Evolutionary conservation across 2,329 filamentous ascomycete species (phyloP).

Genomic region (Fusarium pseudograminearum): DNA sequence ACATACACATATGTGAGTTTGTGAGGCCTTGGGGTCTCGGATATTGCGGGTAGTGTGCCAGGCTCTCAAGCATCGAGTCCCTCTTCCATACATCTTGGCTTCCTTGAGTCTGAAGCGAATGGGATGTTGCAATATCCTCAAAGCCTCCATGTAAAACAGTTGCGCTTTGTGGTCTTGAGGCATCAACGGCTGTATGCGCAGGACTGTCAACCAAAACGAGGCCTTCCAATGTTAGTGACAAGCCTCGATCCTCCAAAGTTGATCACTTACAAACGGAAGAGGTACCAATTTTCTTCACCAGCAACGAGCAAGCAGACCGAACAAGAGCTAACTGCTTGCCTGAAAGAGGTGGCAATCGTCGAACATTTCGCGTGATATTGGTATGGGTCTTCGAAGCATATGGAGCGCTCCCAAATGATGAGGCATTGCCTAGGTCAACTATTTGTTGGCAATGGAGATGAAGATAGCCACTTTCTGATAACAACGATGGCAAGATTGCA

Average conservation of each 20-base stretch:
- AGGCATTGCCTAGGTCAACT: neutral
- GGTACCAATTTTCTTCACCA: rapidly evolving
- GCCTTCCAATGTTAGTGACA: rapidly evolving
- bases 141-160: neutral
- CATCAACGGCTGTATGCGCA: rapidly evolving
- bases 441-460: conserved; percentile 1
- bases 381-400: neutral
- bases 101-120: rapidly evolving
- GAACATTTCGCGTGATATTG: neutral
- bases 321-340: neutral
- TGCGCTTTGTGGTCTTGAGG: rapidly evolving
- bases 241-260: rapidly evolving
- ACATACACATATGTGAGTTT: rapidly evolving
- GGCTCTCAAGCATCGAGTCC: neutral
- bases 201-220: rapidly evolving
- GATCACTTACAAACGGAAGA: rapidly evolving
- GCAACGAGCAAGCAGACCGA: neutral
- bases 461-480: neutral
- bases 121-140: neutral
- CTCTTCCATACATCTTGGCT: neutral
- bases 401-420: rapidly evolving
- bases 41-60: rapidly evolving
- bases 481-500: neutral
- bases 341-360: neutral
- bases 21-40: rapidly evolving